Evolutionary conservation across 371 early-diverging fungal genomes (phyloP).

Genomic region (Mucor circinelloides): DNA sequence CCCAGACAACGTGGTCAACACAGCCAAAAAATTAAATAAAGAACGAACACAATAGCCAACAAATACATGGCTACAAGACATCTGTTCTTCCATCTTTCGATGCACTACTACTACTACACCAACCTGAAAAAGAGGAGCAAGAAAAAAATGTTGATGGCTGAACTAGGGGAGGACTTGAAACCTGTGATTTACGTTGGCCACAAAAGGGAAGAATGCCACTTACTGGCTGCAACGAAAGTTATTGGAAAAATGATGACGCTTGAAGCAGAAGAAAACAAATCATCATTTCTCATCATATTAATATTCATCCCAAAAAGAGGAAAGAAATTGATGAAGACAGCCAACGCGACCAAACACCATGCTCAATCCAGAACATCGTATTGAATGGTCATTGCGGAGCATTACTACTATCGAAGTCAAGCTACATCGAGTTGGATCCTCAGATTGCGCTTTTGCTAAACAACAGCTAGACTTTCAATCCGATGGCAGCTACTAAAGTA

Average conservation of each 20-base stretch:
- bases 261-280: constrained; percentile 14
- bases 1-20: not conserved
- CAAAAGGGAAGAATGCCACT: constrained; percentile 17
- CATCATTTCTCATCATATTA: not conserved
- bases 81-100: constrained; percentile 16
- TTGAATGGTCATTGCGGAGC: constrained; percentile 2
- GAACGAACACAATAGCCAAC: not conserved
- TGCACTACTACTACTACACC: constrained; percentile 15
- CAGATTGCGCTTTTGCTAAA: constrained; percentile 8
- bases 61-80: constrained; percentile 13
- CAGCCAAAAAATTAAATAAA: constrained; percentile 12
- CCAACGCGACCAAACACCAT: not conserved
- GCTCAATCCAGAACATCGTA: constrained; percentile 6
- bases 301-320: constrained; percentile 1
- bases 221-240: constrained; percentile 16
- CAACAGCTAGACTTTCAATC: constrained; percentile 7
- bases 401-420: constrained; percentile 11
- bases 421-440: constrained; percentile 9
- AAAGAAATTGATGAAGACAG: constrained; percentile 1
- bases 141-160: constrained; percentile 19
- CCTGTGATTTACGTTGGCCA: constrained; percentile 17
- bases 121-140: constrained; percentile 16
- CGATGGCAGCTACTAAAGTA: not conserved
- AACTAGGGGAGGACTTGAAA: constrained; percentile 18
- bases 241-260: constrained; percentile 12